Evolutionary conservation across 345 rosid species (phyloP).

Genomic region (Corymbia maculata): DNA sequence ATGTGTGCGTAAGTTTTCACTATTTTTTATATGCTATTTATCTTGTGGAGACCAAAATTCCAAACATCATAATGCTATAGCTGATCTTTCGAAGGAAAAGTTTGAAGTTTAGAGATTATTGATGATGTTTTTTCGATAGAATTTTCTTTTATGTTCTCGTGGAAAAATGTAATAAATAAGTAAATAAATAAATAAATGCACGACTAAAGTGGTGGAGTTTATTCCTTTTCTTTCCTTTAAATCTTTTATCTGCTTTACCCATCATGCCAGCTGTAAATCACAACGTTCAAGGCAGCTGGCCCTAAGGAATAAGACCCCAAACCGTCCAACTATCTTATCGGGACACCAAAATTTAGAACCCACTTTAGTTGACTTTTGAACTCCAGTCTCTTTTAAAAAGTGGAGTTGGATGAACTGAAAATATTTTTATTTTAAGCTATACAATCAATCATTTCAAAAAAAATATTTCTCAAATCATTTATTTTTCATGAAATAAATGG

Average conservation of each 20-base stretch:
- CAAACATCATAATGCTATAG: not conserved
- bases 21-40: not conserved
- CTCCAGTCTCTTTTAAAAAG: not conserved
- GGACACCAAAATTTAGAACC: not conserved
- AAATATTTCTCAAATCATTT: not conserved
- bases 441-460: accelerated
- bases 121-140: not conserved
- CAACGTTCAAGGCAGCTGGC: not conserved
- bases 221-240: not conserved
- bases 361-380: not conserved
- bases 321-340: not conserved
- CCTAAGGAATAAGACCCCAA: not conserved
- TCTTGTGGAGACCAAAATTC: not conserved
- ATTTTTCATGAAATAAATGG: accelerated
- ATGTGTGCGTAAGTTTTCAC: not conserved
- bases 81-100: not conserved
- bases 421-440: not conserved
- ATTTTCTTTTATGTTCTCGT: not conserved
- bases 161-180: not conserved
- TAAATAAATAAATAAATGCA: not conserved
- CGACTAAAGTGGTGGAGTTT: not conserved
- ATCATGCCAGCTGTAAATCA: not conserved
- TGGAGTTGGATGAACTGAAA: not conserved
- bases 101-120: not conserved
- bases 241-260: not conserved